Evolutionary conservation across 1,139 yeast species (phyloP).

Genomic region (Taphrina pruni): DNA sequence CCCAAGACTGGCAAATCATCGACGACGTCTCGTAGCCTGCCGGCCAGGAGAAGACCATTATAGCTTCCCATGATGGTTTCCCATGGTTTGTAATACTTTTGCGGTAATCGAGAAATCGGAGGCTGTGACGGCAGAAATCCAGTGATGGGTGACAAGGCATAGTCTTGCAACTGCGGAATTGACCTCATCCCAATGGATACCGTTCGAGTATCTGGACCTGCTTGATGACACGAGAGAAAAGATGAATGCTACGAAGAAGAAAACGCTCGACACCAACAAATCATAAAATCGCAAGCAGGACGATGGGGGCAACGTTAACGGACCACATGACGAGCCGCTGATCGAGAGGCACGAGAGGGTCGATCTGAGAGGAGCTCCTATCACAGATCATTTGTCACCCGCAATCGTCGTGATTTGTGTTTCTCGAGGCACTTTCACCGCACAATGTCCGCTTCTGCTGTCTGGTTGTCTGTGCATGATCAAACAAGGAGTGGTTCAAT

Average conservation of each 20-base stretch:
- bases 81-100: conserved; percentile 75
- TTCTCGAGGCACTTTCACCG: no score
- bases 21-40: conserved; percentile 63
- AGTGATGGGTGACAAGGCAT: conserved; percentile 68
- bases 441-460: no score
- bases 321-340: background rate
- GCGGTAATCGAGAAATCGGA: conserved; percentile 68
- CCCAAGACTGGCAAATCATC: conserved; percentile 53
- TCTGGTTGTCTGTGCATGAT: background rate
- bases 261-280: no score
- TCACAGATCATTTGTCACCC: background rate
- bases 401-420: no score
- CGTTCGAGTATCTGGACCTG: background rate
- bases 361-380: background rate
- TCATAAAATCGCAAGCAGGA: no score
- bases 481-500: no score
- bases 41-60: conserved; percentile 74
- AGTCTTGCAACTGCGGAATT: conserved; percentile 64
- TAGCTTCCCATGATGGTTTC: conserved; percentile 68
- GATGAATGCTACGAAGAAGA: background rate
- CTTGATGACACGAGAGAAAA: background rate
- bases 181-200: conserved; percentile 38
- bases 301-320: background rate
- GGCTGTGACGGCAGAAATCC: conserved; percentile 78
- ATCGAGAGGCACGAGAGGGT: background rate